Evolutionary conservation across 2,329 filamentous ascomycete genomes (phyloP).

Genomic region (Lecanosticta acicola): DNA sequence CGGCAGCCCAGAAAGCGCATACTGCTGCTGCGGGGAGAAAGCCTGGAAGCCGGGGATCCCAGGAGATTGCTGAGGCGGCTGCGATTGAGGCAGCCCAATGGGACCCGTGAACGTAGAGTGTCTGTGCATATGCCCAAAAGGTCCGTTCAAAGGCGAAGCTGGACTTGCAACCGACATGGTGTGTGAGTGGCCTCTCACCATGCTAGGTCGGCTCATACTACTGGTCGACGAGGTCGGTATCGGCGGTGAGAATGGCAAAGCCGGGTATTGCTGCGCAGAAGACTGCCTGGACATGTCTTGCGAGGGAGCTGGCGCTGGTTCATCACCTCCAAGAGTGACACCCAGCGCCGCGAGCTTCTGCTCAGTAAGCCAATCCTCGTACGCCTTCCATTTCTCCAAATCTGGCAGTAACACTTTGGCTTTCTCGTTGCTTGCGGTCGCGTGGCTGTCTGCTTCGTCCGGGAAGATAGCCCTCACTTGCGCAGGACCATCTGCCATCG

Average conservation of each 20-base stretch:
- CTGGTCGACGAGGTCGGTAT: constrained; percentile 71
- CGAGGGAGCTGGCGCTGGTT: constrained; percentile 45
- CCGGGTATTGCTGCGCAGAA: constrained; percentile 52
- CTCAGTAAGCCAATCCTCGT: constrained; percentile 77
- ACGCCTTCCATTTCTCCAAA: constrained; percentile 67
- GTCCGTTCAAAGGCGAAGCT: constrained; percentile 56
- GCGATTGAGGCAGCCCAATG: constrained; percentile 60
- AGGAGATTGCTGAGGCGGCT: constrained; percentile 39
- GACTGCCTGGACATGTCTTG: constrained; percentile 59
- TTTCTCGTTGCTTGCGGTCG: constrained; percentile 42
- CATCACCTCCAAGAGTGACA: constrained; percentile 72
- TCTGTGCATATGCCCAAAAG: constrained; percentile 58
- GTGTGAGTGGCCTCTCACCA: constrained; percentile 38
- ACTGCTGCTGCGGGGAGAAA: constrained; percentile 33
- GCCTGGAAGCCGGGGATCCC: constrained; percentile 45
- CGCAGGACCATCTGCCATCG: constrained; percentile 19
- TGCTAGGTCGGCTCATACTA: constrained; percentile 43
- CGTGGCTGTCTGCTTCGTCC: constrained; percentile 38
- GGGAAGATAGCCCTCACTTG: constrained; percentile 69
- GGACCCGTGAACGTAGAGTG: constrained; percentile 66
- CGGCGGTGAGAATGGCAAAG: constrained; percentile 76
- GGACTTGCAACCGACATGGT: constrained; percentile 66
- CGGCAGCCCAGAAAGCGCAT: constrained; percentile 27
- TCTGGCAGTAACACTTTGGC: constrained; percentile 62
- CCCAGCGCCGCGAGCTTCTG: constrained; percentile 88